phyloP scores from a whole-genome alignment of 345 rosid genomes.

The Syzygium aromaticum region DNA sequence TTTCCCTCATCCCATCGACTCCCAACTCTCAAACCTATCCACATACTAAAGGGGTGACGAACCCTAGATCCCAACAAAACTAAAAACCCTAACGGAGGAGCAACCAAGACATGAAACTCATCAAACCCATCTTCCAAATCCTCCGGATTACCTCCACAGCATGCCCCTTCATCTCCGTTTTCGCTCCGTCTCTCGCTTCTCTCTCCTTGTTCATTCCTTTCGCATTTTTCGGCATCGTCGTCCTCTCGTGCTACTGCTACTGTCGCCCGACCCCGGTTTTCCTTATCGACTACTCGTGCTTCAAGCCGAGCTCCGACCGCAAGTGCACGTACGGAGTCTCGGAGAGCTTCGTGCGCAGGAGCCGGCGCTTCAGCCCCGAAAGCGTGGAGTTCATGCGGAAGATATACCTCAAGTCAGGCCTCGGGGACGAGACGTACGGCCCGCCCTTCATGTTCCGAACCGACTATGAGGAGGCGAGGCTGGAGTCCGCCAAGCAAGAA shows the following conservation, averaged over 20 bases:
- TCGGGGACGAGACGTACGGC: constrained; percentile 13
- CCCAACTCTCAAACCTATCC: not conserved
- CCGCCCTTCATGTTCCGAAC: constrained; percentile 7
- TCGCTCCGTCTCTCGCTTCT: not conserved
- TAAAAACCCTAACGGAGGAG: not conserved
- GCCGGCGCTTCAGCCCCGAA: constrained; percentile 6
- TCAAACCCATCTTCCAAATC: not conserved
- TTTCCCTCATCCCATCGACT: too few species aligned
- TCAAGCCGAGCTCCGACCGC: constrained; percentile 7
- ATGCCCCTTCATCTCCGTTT: not conserved
- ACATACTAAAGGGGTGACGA: not conserved
- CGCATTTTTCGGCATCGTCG: not conserved
- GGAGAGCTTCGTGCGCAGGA: constrained; percentile 3
- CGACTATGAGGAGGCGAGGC: not conserved
- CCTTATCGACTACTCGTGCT: constrained; percentile 15
- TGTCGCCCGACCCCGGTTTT: not conserved
- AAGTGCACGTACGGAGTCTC: constrained; percentile 4
- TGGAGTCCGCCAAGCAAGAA: constrained; percentile 3
- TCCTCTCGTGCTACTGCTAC: not conserved
- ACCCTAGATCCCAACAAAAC: not conserved
- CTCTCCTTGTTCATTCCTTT: not conserved
- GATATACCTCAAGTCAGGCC: constrained; percentile 13
- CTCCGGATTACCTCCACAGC: not conserved
- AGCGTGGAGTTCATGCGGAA: constrained; percentile 12
- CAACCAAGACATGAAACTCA: not conserved